phyloP scores from a whole-genome alignment of 768 basidiomycete genomes.

The Russula brevipes region DNA sequence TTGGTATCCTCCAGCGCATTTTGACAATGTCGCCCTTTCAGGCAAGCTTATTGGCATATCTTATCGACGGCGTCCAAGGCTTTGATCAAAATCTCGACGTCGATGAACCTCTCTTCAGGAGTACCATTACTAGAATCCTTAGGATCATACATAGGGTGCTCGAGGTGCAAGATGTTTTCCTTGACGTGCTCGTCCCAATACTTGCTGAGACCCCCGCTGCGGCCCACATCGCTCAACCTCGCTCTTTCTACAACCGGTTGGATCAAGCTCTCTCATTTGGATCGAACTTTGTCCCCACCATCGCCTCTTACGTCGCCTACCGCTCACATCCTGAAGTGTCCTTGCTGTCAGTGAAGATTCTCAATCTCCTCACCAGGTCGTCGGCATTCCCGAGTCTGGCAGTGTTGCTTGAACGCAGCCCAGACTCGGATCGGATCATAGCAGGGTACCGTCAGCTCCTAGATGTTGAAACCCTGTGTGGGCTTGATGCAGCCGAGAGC shows the following conservation, averaged over 20 bases:
- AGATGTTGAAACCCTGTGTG: conserved; percentile 54
- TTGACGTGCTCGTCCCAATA: conserved; percentile 80
- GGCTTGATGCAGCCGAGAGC: conserved; percentile 55
- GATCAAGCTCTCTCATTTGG: conserved; percentile 71
- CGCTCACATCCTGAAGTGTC: conserved; percentile 67
- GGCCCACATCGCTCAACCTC: conserved; percentile 52
- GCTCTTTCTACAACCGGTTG: conserved; percentile 66
- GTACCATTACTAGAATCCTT: conserved; percentile 73
- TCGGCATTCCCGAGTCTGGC: conserved; percentile 67
- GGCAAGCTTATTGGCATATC: conserved; percentile 65
- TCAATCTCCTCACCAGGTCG: conserved; percentile 61
- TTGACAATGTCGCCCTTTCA: conserved; percentile 71
- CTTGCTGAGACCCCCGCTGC: conserved; percentile 61
- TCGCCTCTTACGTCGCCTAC: conserved; percentile 75
- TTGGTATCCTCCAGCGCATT: conserved; percentile 75
- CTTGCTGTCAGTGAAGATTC: conserved; percentile 72
- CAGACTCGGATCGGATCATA: conserved; percentile 80
- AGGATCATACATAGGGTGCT: conserved; percentile 76
- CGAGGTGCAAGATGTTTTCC: conserved; percentile 83
- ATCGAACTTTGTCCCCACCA: conserved; percentile 67
- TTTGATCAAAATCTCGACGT: conserved; percentile 66
- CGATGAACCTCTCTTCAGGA: conserved; percentile 65
- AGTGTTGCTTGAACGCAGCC: conserved; percentile 71
- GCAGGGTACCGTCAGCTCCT: conserved; percentile 70
- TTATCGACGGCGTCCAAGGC: conserved; percentile 74